Base-by-base conservation (phyloP, 495 filamentous ascomycete species). In the Rostrohypoxylon terebratum region DNA sequence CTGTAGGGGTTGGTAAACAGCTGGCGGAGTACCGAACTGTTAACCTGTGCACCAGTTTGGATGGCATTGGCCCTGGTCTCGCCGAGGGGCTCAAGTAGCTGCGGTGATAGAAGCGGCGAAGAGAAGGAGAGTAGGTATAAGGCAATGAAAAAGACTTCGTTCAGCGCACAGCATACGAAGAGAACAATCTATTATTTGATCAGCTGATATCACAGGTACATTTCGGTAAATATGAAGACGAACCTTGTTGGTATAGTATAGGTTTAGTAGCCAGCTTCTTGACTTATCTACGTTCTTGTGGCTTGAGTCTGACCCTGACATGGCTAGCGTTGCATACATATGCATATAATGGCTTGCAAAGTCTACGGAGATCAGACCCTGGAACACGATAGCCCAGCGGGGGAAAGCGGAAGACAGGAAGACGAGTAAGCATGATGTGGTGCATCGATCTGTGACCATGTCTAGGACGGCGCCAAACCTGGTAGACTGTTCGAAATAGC, bases 121-220 rank as follows among this genome's bases (percentile, higher is more conserved):
- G 91, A 94, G 87, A 99, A 99, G 73, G 94, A 97, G 48, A 99
- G 89, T 47, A 99, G 92, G 84, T 99, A 99, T 70, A 98, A 87
- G 48, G 94, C 94, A 78, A 99, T 94, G 85, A 98, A 99, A 86
- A 97, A 98, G 65, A 92, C 79, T 81, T 99, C 96, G 81, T 98
- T 98, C 36, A 96, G 83, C 50, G 88, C 86, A 81, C 96, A 99
- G 83, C 91, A 93, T 68, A 92, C 76, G 86, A 98, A 98, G 62
- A 99, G 87, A 18, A 99, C 94, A 66, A 84, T 91, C 96, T 99
- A 77, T 54, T 2, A 51, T 42, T 25, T 34, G 53, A 68, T 79
- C 18, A 77, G 73, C 50, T 66, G 50, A n/a, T 63, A 38, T 54
- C 45, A 3, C 38, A 14, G 9, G 48, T 33, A 36, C 59, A 5